These are phyloP conservation scores for Tilletia indica DNA, from an alignment of 1,284 basidiomycete species.

Conservation along the genomic window DNA sequence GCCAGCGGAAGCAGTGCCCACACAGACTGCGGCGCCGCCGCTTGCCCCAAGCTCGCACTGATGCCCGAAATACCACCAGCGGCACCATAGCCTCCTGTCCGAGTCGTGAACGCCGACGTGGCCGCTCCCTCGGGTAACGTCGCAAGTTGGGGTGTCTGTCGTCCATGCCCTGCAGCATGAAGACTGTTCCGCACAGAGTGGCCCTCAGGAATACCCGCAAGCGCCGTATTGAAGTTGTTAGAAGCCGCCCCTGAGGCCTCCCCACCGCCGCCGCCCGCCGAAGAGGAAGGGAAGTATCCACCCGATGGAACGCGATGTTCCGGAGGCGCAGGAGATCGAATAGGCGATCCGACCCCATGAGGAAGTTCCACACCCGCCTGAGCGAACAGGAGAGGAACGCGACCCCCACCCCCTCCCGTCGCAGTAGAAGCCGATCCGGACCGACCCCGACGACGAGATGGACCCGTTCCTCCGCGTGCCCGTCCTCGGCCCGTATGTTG, in stretches of 20 bases:
- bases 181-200: conserved; percentile 15
- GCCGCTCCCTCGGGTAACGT: conserved; percentile 1
- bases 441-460: conserved; percentile 23
- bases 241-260: background rate
- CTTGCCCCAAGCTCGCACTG: conserved; percentile 2
- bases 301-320: too few relatives aligned
- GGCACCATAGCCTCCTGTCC: background rate
- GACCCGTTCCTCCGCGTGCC: conserved; percentile 11
- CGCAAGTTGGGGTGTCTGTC: conserved; percentile 24
- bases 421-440: conserved; percentile 1
- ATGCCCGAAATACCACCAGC: conserved; percentile 8
- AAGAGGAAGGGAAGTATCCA: conserved; percentile 1
- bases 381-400: conserved; percentile 42
- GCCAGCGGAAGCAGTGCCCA: conserved; percentile 45
- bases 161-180: background rate
- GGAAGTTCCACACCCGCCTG: conserved; percentile 44
- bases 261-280: background rate
- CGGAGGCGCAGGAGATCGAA: background rate
- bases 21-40: conserved; percentile 24
- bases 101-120: conserved; percentile 23
- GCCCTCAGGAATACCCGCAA: conserved; percentile 45
- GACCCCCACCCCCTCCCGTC: conserved; percentile 20
- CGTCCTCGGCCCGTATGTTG: conserved; percentile 21
- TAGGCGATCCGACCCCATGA: conserved; percentile 22
- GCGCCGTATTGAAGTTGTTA: conserved; percentile 36